Evolutionary conservation across 2,329 filamentous ascomycete species (phyloP), one percentile per base, ranked within the genome.

Genomic region (Colletotrichum sp.): DNA sequence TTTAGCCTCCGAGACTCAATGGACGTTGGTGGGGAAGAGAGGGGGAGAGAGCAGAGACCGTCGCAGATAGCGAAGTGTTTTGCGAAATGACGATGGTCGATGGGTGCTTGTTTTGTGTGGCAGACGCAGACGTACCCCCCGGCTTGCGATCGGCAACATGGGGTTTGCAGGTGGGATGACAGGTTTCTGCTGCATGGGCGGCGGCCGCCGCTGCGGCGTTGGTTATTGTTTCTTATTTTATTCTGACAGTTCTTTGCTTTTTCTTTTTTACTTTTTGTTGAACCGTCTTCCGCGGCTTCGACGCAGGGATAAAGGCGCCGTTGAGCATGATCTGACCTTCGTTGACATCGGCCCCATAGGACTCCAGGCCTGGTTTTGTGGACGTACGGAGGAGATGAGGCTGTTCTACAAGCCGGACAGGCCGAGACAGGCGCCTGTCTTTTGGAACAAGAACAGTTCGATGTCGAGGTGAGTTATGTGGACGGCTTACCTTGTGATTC

Each of bases 61-160:
- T 58, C 25, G 55, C 25, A 30, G 55, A 28, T 58, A 15, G 32
- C 4, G 30, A 60, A 30, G 56, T 16, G 27, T 18, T 30, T 58
- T 28, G 27, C 22, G 56, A 60, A 60, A 60, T 72, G 70, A 72
- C n/a, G 70, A 72, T 68, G 52, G 32, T 34, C 52, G 65, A n/a
- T 52, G 43, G 52, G 16, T 58, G 22, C 13, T 32, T 39, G 64
- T 72, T 52, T 60, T 52, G 16, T 60, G 70, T 72, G 64, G 27
- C 70, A 69, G 64, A 56, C 10, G 56, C 56, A 34, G 43, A 52
- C 43, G n/a, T 52, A 52, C 43, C 10, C 28, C 28, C 34, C 27
- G 25, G 28, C 52, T 28, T 34, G 61, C 16, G 52, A 72, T 72
- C 70, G 52, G 52, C 70, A 22, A 43, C 52, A 48, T 67, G 55